phyloP scores from a whole-genome alignment of 2,329 filamentous ascomycete genomes.

The Fusarium nygamai region DNA sequence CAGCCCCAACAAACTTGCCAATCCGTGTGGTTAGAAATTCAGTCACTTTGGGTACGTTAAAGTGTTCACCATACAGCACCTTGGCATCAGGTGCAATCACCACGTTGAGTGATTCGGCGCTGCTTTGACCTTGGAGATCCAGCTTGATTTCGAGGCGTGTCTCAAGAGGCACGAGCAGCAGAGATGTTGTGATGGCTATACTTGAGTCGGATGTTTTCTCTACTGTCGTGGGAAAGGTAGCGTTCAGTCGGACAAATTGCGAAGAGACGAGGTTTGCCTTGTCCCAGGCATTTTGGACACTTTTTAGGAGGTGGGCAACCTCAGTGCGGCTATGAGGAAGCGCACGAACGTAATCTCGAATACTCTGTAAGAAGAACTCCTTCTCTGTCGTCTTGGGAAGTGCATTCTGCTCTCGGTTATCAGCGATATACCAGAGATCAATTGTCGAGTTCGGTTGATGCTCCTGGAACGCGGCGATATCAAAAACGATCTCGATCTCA shows the following conservation, averaged over 20 bases:
- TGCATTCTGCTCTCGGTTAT: slow-evolving; percentile 62
- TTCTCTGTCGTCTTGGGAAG: slow-evolving; percentile 70
- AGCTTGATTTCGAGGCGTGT: slow-evolving; percentile 75
- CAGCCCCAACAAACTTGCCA: slow-evolving; percentile 53
- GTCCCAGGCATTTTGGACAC: slow-evolving; percentile 73
- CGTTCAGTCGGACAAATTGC: slow-evolving; percentile 69
- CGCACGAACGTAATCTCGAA: slow-evolving; percentile 73
- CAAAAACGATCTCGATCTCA: slow-evolving; percentile 78
- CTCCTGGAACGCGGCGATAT: slow-evolving; percentile 68
- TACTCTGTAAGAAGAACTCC: slow-evolving; percentile 79
- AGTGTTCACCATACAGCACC: slow-evolving; percentile 81
- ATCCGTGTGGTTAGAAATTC: slow-evolving; percentile 71
- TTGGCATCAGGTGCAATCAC: slow-evolving; percentile 63
- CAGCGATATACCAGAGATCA: slow-evolving; percentile 76
- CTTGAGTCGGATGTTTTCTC: slow-evolving; percentile 71
- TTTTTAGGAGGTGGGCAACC: slow-evolving; percentile 65
- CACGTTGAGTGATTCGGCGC: slow-evolving; percentile 63
- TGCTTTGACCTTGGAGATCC: slow-evolving; percentile 59
- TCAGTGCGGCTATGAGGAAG: slow-evolving; percentile 67
- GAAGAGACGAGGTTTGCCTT: slow-evolving; percentile 67
- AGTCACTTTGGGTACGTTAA: slow-evolving; percentile 78
- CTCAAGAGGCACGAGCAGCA: slow-evolving; percentile 71
- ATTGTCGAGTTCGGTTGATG: slow-evolving; percentile 63
- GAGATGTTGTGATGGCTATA: slow-evolving; percentile 67
- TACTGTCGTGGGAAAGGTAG: slow-evolving; percentile 73